Percentiles rank a stretch among this genome's conserved stretches.
Conservation (phyloP, 164 flowering plant genomes). For the Hamamelis virginiana region DNA sequence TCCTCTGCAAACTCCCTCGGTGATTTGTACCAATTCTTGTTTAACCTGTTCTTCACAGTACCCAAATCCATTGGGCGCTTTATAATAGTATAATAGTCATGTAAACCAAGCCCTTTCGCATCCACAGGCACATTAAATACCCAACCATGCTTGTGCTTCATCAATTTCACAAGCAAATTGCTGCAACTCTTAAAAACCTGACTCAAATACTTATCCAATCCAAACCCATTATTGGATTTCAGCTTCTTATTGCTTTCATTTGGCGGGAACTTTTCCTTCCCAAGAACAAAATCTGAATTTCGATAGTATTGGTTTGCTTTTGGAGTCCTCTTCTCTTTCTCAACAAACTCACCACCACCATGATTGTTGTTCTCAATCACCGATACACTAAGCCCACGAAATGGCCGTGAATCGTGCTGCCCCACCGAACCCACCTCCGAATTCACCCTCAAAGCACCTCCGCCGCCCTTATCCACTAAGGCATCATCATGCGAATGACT, state of each 20-base stretch:
- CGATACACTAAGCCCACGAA: constrained; percentile 22
- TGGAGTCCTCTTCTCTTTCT: constrained; percentile 43
- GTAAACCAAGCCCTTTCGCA: constrained; percentile 56
- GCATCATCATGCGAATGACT: constrained; percentile 19
- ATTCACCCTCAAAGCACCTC: constrained; percentile 21
- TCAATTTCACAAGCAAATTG: constrained; percentile 50
- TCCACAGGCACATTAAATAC: constrained; percentile 78
- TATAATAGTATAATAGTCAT: constrained; percentile 64
- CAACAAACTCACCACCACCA: constrained; percentile 25
- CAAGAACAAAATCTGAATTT: constrained; percentile 33
- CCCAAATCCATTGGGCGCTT: constrained; percentile 93
- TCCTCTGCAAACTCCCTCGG: constrained; percentile 82
- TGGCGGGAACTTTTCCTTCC: constrained; percentile 38
- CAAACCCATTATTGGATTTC: constrained; percentile 29
- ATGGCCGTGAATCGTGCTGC: constrained; percentile 4
- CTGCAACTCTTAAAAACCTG: constrained; percentile 46
- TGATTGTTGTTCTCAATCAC: constrained; percentile 29
- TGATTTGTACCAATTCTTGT: constrained; percentile 59
- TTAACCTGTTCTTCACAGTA: constrained; percentile 60
- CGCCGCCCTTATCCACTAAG: constrained; percentile 12
- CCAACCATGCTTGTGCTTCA: constrained; percentile 83
- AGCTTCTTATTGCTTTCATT: constrained; percentile 32
- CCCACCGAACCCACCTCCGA: constrained; percentile 29
- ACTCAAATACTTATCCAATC: constrained; percentile 27
- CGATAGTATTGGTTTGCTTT: constrained; percentile 31